phyloP scores from a whole-genome alignment of 2,329 filamentous ascomycete species.

The Phaeophleospora eucalypticola region DNA sequence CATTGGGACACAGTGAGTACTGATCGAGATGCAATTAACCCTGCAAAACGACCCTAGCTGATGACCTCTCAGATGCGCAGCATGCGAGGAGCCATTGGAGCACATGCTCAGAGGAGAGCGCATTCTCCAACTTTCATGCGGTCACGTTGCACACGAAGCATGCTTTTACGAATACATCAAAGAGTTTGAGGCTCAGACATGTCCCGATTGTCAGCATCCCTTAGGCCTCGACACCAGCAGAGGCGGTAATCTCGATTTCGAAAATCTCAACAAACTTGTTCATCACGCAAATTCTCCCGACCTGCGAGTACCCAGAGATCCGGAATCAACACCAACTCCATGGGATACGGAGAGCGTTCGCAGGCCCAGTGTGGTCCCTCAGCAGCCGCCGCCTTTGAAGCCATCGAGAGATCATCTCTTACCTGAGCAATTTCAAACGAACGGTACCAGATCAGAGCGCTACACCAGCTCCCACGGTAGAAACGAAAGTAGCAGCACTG shows the following conservation, averaged over 20 bases:
- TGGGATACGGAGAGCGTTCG: constrained; percentile 52
- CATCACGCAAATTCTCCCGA: constrained; percentile 51
- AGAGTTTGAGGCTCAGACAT: constrained; percentile 89
- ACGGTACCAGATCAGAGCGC: constrained; percentile 19
- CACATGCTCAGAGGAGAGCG: constrained; percentile 91
- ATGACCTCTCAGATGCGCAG: constrained; percentile 67
- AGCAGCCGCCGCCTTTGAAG: constrained; percentile 11
- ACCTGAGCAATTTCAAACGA: constrained; percentile 18
- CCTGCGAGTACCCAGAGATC: constrained; percentile 41
- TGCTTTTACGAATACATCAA: constrained; percentile 99
- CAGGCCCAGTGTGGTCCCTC: constrained; percentile 13
- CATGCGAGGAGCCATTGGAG: constrained; percentile 94
- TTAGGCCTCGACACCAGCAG: constrained; percentile 88
- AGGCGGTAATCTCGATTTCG: constrained; percentile 74
- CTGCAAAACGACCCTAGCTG: neutral
- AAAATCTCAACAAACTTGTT: constrained; percentile 92
- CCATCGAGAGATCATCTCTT: constrained; percentile 24
- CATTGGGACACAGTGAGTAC: constrained; percentile 57
- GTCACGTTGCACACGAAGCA: constrained; percentile 95
- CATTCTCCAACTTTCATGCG: constrained; percentile 91
- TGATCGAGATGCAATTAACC: neutral
- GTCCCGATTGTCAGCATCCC: constrained; percentile 88
- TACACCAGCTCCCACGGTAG: constrained; percentile 43
- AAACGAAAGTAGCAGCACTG: constrained; percentile 74
- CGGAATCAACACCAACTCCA: constrained; percentile 47